A percentile compares a stretch with the other conserved stretches of the same genome.
Evolutionary conservation across 1,284 basidiomycete genomes (phyloP).

Genomic region (Somion occarium): DNA sequence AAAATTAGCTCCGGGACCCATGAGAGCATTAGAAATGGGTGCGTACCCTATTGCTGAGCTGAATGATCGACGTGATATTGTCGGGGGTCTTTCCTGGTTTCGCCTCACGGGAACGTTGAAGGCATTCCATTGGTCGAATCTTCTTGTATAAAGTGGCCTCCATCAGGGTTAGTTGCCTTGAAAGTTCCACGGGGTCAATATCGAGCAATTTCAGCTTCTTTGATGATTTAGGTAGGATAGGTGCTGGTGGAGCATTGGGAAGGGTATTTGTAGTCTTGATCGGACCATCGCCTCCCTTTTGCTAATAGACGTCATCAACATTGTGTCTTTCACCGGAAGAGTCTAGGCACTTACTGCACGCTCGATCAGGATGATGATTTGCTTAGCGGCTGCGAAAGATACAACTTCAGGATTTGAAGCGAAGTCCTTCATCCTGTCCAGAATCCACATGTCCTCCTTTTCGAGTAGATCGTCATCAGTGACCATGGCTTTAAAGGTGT

Average conservation of each 20-base stretch:
- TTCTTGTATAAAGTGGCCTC: slow-evolving; percentile 86
- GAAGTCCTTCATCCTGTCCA: slow-evolving; percentile 78
- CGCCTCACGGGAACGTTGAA: slow-evolving; percentile 76
- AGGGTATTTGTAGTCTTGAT: slow-evolving; percentile 41
- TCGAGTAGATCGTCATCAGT: slow-evolving; percentile 78
- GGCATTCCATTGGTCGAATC: slow-evolving; percentile 89
- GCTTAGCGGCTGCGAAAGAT: slow-evolving; percentile 65
- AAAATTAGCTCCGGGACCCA: neutral
- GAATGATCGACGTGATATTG: slow-evolving; percentile 88
- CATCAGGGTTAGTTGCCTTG: slow-evolving; percentile 91
- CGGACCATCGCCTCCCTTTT: slow-evolving; percentile 52
- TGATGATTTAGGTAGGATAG: slow-evolving; percentile 71
- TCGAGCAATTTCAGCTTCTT: slow-evolving; percentile 85
- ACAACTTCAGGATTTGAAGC: slow-evolving; percentile 62
- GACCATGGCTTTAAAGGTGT: slow-evolving; percentile 80
- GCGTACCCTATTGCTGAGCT: slow-evolving; percentile 85
- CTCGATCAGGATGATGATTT: slow-evolving; percentile 69
- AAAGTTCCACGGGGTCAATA: slow-evolving; percentile 88
- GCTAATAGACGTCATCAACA: slow-evolving; percentile 29
- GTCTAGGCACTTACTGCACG: slow-evolving; percentile 58
- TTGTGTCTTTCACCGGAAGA: neutral
- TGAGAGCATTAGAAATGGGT: slow-evolving; percentile 3
- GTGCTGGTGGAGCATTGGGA: slow-evolving; percentile 55
- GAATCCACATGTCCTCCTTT: slow-evolving; percentile 74
- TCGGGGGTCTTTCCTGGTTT: slow-evolving; percentile 68